Evolutionary conservation across 345 rosid species (phyloP).

Genomic region (Gossypium thurberi): DNA sequence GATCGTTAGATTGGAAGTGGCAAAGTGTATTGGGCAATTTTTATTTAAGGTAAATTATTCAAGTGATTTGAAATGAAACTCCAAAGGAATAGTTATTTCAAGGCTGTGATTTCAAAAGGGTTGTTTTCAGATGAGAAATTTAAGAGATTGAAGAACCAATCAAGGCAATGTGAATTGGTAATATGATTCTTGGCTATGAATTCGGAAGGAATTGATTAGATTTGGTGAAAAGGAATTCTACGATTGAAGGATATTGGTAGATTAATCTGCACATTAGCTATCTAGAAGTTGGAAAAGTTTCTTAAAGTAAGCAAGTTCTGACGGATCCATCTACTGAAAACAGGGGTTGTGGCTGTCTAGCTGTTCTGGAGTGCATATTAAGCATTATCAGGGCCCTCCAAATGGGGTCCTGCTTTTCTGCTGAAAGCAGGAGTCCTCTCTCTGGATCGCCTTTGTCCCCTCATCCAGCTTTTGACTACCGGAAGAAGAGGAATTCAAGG

Average conservation of each 20-base stretch:
- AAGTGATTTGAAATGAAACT: background rate
- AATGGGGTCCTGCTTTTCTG: constrained; percentile 99
- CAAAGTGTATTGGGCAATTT: background rate
- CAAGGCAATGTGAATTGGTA: background rate
- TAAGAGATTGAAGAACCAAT: background rate
- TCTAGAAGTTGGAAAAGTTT: constrained; percentile 6
- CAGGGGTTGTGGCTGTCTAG: constrained; percentile 49
- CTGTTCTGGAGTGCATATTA: constrained; percentile 94
- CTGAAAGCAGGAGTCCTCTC: constrained; percentile 82
- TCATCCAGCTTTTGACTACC: constrained; percentile 28
- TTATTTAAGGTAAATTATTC: background rate
- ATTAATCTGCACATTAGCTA: constrained; percentile 30
- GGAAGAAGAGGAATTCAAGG: constrained; percentile 61
- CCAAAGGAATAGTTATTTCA: background rate
- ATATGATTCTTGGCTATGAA: background rate
- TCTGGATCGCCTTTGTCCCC: constrained; percentile 82
- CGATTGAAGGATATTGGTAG: background rate
- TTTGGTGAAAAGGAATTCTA: background rate
- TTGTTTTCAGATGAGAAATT: background rate
- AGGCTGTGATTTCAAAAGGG: background rate
- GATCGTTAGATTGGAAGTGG: background rate
- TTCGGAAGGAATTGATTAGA: background rate
- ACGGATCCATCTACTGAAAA: constrained; percentile 62
- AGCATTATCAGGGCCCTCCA: constrained; percentile 94
- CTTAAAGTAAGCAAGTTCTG: constrained; percentile 23